Conservation (phyloP, 2,329 filamentous ascomycete genomes). For the Sphaerostilbella broomeana region DNA sequence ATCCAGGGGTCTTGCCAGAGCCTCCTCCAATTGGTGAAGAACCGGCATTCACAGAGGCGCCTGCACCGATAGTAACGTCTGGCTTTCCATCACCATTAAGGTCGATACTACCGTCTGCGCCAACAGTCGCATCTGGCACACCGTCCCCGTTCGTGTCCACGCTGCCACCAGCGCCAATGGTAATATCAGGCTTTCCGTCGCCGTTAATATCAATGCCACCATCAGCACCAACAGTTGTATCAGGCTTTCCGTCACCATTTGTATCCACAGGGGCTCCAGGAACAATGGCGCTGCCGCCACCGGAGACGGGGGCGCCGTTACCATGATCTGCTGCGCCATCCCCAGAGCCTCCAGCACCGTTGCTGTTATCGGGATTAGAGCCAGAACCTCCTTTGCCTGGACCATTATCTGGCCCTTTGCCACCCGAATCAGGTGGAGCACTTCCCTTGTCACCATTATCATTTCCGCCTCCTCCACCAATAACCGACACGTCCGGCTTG, state of each 20-base stretch:
- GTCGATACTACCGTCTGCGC: background rate
- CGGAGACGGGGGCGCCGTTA: background rate
- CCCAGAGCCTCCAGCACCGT: too few relatives aligned
- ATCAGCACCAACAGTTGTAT: background rate
- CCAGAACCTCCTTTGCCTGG: background rate
- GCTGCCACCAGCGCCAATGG: background rate
- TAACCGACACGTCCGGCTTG: background rate
- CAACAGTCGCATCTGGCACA: background rate
- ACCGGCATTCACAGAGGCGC: too few relatives aligned
- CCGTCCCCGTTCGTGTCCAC: background rate
- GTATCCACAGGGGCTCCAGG: background rate
- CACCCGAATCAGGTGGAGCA: background rate
- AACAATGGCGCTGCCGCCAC: background rate
- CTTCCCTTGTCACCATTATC: background rate
- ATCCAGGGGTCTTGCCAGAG: too few relatives aligned
- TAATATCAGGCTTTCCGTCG: background rate
- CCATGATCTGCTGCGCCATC: background rate
- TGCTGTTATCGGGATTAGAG: too few relatives aligned
- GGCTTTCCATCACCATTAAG: background rate
- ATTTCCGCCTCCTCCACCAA: background rate
- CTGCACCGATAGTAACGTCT: background rate
- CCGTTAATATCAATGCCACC: background rate
- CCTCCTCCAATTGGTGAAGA: too few relatives aligned
- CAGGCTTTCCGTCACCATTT: slow-evolving; percentile 1
- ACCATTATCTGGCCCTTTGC: background rate